phyloP scores from a whole-genome alignment of 228 moss, liverwort and hornwort genomes.

The Sphagnum magellanicum region DNA sequence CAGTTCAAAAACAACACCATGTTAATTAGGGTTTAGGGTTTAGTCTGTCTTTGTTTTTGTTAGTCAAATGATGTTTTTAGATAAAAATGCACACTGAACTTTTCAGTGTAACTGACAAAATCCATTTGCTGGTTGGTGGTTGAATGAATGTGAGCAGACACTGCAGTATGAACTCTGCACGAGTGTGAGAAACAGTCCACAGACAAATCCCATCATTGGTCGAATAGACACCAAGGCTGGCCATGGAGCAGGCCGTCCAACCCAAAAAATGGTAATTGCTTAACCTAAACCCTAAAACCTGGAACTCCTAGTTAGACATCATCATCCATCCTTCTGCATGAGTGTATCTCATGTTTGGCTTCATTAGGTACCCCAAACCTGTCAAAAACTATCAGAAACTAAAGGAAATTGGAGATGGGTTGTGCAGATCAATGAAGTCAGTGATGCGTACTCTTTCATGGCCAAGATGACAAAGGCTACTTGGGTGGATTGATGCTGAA shows the following conservation, averaged over 20 bases:
- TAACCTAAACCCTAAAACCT: too few species aligned
- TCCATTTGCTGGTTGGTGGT: background rate
- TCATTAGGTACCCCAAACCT: background rate
- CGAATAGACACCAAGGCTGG: slow-evolving; percentile 89
- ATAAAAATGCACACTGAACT: too few species aligned
- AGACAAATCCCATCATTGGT: slow-evolving; percentile 74
- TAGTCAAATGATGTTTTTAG: too few species aligned
- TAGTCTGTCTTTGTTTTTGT: background rate
- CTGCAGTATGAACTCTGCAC: slow-evolving; percentile 72
- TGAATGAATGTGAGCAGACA: slow-evolving; percentile 36
- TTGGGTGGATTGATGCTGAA: slow-evolving; percentile 51
- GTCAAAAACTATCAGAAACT: too few species aligned
- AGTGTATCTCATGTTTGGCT: background rate
- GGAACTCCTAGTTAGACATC: too few species aligned
- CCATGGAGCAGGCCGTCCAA: slow-evolving; percentile 91
- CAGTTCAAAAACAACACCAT: too few species aligned
- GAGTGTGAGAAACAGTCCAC: slow-evolving; percentile 29
- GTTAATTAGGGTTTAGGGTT: background rate
- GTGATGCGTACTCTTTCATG: slow-evolving; percentile 70
- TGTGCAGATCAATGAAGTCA: slow-evolving; percentile 83
- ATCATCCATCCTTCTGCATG: too few species aligned
- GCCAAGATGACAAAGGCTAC: slow-evolving; percentile 66
- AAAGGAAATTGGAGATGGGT: background rate
- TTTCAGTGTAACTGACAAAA: too few species aligned
- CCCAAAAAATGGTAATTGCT: slow-evolving; percentile 57